Base-by-base conservation (phyloP, 2,329 filamentous ascomycete genomes). In the Pseudofabraea citricarpa region DNA sequence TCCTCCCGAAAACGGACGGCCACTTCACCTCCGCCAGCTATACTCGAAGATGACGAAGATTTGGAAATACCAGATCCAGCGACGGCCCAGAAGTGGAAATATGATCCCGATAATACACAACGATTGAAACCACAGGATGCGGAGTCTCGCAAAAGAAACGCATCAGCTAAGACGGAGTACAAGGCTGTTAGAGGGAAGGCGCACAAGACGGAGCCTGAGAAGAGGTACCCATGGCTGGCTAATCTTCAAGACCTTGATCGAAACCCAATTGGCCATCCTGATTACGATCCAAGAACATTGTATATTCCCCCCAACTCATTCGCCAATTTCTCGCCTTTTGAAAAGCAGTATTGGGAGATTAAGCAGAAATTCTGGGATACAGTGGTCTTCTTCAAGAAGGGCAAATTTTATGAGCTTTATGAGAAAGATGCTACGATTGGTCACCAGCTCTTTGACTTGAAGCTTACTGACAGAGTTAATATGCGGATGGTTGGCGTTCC, bases 401-500 rank as follows among this genome's bases (percentile, higher is more conserved):
- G 93, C 58, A 98, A 98, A 58, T 98, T 98, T 66, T 98, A 96
- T 61, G 93, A 98, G 63, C 75, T 98, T 0, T 98, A 97, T 59
- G 93, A 98, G 63, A 95, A 96, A 48, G 93, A 98, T 65, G 93
- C 93, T 5, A 95, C 91, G 0, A 84, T 97, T 44, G 93, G 93
- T 4, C 90, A 98, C 61, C 93, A 97, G 63, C 74, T 96, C 13
- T 98, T 98, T 56, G 93, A 98, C 64, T 76, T 98, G 44, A 98
- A 98, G 69, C 83, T 98, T 61, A 98, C 93, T 0, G 93, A 98
- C 57, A 81, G 93, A 43, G 93, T 98, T 63, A 98, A 98, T 63
- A 98, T 98, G 93, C 87, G 91, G 53, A 98, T 98, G 93, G 93
- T 97, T 2, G 93, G 93, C 48, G 93, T 98, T 0, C 93, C 93